Evolutionary conservation across 306 rosid genomes (phyloP), one percentile per base, ranked within the genome.

Genomic region (Vachellia pachyceras): DNA sequence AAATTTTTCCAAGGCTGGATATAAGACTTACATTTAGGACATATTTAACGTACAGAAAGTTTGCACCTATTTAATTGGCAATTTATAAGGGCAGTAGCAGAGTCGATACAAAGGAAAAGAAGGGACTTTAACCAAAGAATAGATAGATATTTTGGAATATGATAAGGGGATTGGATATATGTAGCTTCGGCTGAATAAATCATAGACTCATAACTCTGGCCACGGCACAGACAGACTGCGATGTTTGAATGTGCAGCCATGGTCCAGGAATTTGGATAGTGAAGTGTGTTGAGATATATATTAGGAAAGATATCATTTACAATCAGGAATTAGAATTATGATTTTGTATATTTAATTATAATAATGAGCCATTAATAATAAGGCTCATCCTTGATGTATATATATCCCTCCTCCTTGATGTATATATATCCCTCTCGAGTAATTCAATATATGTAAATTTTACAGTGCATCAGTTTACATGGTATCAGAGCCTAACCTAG

Each of bases 131-230:
- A 35, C 44, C n/a, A 70, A 13, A 18, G 70, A 14, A 79, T 10
- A 29, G 13, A 44, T 37, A 37, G 25, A 33, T 14, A 74, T 22
- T 82, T 67, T 49, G 44, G 69, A 33, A 36, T 9, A 67, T 74
- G 18, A 75, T 23, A 73, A 73, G 68, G 40, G 54, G 42, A 68
- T 33, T 44, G 23, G 33, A 55, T 49, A 69, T n/a, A 50, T 61
- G n/a, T 52, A 82, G 58, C 23, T 78, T 55, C 52, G 64, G 77
- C 10, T 15, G 49, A 66, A 77, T 68, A 22, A 20, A 58, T 23
- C 6, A 49, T 37, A 20, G 39, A 42, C 55, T 41, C 44, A 69
- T 46, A 70, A 60, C 42, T 17, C 81, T 74, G 45, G 66, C 77
- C 23, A 81, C 36, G 22, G 42, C 7, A 75, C 72, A 44, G 29